Evolutionary conservation across 192 early-diverging fungal species (phyloP), one percentile per base, ranked within the genome.

Genomic region (Globomyces pollinis-pini): DNA sequence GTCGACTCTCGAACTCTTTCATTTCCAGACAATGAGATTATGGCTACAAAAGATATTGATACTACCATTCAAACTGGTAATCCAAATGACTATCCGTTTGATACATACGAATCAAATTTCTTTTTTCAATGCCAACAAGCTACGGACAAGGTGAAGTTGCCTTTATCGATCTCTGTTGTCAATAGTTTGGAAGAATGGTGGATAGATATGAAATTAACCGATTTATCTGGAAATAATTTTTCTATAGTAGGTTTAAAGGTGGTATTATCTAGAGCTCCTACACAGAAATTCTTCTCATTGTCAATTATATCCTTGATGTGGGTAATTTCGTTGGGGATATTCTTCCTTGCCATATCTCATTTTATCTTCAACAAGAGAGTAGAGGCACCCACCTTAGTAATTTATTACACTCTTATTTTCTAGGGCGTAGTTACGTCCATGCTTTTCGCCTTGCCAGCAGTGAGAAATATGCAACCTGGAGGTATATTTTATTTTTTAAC

Each of bases 401-500:
- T 20, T 0, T 20, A 20, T n/a, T 9, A 34, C n/a, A n/a, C 0
- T 5, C 21, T 52, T 2, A 49, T 16, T 16, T 0, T 31, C 13
- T 31, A 52, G 6, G 53, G 28, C n/a, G 68, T 61, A 1, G 26
- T 50, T 1, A 50, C 57, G 21, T 38, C 59, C 4, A 38, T 69
- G 36, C 33, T 69, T 50, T 69, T 69, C 54, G 68, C 68, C 2
- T 57, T 69, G 1, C 68, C 68, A 18, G 56, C 64, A 26, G 43
- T 69, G 16, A n/a, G 68, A 35, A 63, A 69, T 45, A 34, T 50
- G 21, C 68, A 62, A 47, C 62, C 63, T 15, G 32, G 30, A 30
- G 20, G 5, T 42, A 42, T 8, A 42, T 42, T 16, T 42, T 18
- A 20, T 42, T 8, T 20, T n/a, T n/a, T n/a, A n/a, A 42, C 15